A percentile compares a stretch with the other conserved stretches of the same genome.
Conservation (phyloP, 495 filamentous ascomycete species). For the Penicillium cinerascens region DNA sequence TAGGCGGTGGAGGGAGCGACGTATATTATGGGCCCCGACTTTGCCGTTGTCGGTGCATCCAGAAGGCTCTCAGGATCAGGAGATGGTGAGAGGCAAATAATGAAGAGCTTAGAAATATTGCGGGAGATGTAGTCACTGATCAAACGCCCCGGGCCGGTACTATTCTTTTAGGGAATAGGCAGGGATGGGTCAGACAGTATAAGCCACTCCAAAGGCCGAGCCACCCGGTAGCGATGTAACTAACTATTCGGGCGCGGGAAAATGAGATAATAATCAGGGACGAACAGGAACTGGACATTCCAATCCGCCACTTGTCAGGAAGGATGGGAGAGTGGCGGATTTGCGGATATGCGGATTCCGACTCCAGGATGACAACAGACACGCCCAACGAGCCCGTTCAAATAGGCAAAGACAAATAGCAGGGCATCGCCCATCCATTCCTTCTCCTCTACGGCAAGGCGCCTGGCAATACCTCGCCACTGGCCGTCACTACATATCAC, state of each 20-base stretch:
- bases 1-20: slow-evolving; percentile 16
- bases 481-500: not conserved
- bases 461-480: not conserved
- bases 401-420: not conserved
- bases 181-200: not conserved
- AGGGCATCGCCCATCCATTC: not conserved
- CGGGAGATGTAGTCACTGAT: not conserved
- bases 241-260: not conserved
- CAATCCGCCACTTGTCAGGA: not conserved
- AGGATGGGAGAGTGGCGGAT: not conserved
- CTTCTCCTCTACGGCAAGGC: not conserved
- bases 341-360: not conserved
- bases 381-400: not conserved
- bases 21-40: slow-evolving; percentile 9
- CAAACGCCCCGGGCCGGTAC: not conserved
- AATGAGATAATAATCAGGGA: not conserved
- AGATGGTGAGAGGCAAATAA: not conserved
- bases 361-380: not conserved
- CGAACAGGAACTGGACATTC: not conserved
- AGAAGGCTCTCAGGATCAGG: slow-evolving; percentile 20
- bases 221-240: not conserved
- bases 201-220: not conserved
- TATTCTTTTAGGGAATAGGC: not conserved
- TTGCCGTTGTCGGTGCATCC: slow-evolving; percentile 19
- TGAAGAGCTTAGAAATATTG: not conserved